Percentiles rank a stretch among this genome's conserved stretches.
These are phyloP conservation scores for Talaromyces adpressus DNA, from an alignment of 495 filamentous ascomycete species.

Conservation along the genomic window DNA sequence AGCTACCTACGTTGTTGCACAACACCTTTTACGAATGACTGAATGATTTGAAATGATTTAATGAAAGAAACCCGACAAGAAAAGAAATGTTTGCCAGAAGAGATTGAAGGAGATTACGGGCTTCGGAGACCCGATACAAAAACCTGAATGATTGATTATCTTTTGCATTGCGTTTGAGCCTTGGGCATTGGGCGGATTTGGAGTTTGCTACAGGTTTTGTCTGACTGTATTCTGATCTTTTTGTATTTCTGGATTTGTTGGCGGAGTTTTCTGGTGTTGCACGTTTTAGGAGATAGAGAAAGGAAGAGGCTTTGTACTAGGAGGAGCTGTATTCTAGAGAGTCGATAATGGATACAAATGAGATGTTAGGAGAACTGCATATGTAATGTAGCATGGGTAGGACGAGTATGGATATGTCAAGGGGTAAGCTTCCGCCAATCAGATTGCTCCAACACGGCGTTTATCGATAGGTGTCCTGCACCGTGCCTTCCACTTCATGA, in stretches of 20 bases:
- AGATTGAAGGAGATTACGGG: neutral
- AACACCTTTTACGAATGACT: neutral
- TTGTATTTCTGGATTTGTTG: neutral
- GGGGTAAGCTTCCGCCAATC: constrained; percentile 8
- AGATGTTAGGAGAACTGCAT: neutral
- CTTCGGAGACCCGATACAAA: neutral
- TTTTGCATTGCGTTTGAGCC: neutral
- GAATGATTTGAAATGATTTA: constrained; percentile 5
- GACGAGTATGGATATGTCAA: neutral
- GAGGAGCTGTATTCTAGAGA: neutral
- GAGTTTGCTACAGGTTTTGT: neutral
- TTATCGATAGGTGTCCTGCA: constrained; percentile 10
- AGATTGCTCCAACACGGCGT: neutral
- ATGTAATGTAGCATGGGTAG: neutral
- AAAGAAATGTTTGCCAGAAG: neutral
- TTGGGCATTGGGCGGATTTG: constrained; percentile 1
- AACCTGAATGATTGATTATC: neutral
- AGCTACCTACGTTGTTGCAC: neutral
- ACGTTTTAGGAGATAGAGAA: neutral
- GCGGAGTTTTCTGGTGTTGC: neutral
- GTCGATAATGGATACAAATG: neutral
- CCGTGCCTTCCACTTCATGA: neutral
- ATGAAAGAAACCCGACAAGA: neutral
- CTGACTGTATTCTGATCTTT: neutral
- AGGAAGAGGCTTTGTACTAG: neutral